These are phyloP conservation scores for Rhizomucor miehei DNA, from an alignment of 371 early-diverging fungal species.

Conservation along the genomic window DNA sequence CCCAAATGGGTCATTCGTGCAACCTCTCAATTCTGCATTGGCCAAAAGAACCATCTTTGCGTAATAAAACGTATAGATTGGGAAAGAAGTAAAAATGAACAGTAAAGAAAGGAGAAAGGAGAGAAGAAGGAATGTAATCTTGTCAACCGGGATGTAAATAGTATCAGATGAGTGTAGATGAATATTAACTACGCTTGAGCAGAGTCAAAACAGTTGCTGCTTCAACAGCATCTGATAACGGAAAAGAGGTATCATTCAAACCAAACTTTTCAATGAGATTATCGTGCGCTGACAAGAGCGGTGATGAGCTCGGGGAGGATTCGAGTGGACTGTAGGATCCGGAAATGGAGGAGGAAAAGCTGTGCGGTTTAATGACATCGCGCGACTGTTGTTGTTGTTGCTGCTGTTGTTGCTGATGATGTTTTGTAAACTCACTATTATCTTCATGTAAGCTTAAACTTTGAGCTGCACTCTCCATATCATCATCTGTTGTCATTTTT, in stretches of 20 bases:
- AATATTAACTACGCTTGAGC: constrained; percentile 31
- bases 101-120: no score
- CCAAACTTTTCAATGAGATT: constrained; percentile 1
- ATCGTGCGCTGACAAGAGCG: constrained; percentile 4
- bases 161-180: no score
- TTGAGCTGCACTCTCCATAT: not conserved
- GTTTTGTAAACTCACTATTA: not conserved
- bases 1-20: no score
- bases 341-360: constrained; percentile 4
- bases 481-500: constrained; percentile 1
- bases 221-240: constrained; percentile 35
- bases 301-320: constrained; percentile 10
- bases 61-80: no score
- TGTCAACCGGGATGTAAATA: no score
- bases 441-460: not conserved
- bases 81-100: no score
- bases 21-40: no score
- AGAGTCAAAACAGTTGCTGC: constrained; percentile 42
- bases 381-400: not conserved
- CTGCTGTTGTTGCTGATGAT: constrained; percentile 1
- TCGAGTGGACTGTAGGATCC: constrained; percentile 6
- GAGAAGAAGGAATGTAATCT: no score
- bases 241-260: constrained; percentile 1
- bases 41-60: no score
- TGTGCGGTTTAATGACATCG: not conserved